Percentiles rank a stretch among this genome's conserved stretches.
phyloP scores from a whole-genome alignment of 768 basidiomycete species.

The Termitomyces sp. region DNA sequence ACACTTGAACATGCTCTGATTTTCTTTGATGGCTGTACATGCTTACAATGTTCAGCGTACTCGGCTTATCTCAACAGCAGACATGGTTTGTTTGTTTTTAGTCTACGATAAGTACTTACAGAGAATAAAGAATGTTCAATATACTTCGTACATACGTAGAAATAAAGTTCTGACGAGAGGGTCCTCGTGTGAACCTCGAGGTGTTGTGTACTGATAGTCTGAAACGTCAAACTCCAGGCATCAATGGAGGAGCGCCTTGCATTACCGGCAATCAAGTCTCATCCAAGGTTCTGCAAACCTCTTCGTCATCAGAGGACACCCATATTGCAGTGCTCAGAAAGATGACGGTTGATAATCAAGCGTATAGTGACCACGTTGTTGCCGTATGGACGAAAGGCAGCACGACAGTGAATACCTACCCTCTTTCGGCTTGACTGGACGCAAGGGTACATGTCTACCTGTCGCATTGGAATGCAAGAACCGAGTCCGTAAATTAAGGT shows the following conservation, averaged over 20 bases:
- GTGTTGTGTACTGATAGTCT: background rate
- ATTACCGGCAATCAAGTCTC: background rate
- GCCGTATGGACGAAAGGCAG: background rate
- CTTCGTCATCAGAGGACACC: background rate
- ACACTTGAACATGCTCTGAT: background rate
- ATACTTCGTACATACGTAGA: background rate
- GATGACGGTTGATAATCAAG: background rate
- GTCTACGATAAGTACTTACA: background rate
- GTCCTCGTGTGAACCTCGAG: conserved; percentile 4
- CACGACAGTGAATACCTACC: background rate
- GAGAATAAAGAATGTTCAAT: background rate
- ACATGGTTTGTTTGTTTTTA: background rate
- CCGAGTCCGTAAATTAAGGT: background rate
- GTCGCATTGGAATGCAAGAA: background rate
- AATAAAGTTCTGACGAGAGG: background rate
- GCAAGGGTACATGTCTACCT: background rate
- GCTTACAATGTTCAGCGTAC: background rate
- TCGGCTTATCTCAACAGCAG: background rate
- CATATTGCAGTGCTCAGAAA: background rate
- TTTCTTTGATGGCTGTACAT: background rate
- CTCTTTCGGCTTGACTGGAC: background rate
- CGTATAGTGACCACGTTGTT: background rate
- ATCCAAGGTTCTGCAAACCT: background rate
- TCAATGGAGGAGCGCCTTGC: background rate
- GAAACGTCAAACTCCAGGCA: background rate